Evolutionary conservation across 2,329 filamentous ascomycete genomes (phyloP), one percentile per base, ranked within the genome.

Genomic region (Pseudocercospora vitis): DNA sequence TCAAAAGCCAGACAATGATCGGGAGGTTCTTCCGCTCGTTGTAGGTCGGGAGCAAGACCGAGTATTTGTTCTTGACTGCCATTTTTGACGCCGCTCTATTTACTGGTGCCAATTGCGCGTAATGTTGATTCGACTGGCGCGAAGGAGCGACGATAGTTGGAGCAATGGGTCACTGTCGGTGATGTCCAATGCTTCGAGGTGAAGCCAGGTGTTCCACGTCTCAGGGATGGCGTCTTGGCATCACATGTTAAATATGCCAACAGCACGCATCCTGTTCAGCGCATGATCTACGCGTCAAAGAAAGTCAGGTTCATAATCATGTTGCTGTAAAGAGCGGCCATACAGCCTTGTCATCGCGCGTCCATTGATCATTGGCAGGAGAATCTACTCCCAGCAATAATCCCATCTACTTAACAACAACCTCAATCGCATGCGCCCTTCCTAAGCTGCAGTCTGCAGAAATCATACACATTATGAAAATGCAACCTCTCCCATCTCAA

Each of bases 21-120:
- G 94, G 94, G 63, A 99, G 84, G 77, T 99, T 99, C 74, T 85
- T 86, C 71, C 94, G 89, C 82, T 99, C 94, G 74, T 99, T 97
- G 84, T 96, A 99, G 58, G 94, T 99, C 53, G 94, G 94, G 62
- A 99, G 84, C 70, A 99, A 92, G 71, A 99, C 87, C 63, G 92
- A 96, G 82, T 96, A 99, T 77, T 92, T 95, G 81, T 95, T 81
- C 81, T 94, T 80, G 63, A 79, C 52, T 76, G 72, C 63, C 45
- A 71, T 66, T 68, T 71, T 73, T 32, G 45, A 61, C 33, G 49
- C 29, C 23, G 16, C 2, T n/a, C 26, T 42, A 3, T 12, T 24
- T 16, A 24, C 14, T 45, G 31, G 18, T 39, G n/a, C 12, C 26
- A 26, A 42, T 31, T 28, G 35, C 11, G 24, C 12, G 28, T 1